Percentiles rank a stretch among this genome's conserved stretches.
Evolutionary conservation across 2,329 filamentous ascomycete genomes (phyloP).

Genomic region (Trichophyton verrucosum): DNA sequence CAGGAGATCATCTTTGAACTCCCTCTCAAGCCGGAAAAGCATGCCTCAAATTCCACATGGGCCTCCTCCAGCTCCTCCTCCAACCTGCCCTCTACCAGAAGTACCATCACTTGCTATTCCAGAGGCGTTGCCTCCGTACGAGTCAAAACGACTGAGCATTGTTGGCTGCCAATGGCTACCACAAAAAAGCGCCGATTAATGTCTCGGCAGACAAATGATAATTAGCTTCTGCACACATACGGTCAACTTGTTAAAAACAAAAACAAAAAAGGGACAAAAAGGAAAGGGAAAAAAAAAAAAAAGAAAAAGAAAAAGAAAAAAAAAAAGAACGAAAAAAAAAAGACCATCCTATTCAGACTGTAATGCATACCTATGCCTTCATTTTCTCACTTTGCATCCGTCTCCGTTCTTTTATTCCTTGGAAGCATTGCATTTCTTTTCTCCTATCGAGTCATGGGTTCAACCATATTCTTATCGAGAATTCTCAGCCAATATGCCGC

Average conservation of each 20-base stretch:
- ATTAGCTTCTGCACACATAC: not conserved
- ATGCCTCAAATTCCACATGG: conserved; percentile 16
- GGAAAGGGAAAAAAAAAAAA: not conserved
- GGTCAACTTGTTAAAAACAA: not conserved
- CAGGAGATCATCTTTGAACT: not conserved
- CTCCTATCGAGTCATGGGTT: not conserved
- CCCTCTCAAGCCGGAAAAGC: conserved; percentile 13
- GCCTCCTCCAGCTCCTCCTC: conserved; percentile 19
- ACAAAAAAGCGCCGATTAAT: not conserved
- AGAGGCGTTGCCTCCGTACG: conserved; percentile 28
- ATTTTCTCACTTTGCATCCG: no score
- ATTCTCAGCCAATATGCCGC: not conserved
- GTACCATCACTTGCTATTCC: conserved; percentile 12
- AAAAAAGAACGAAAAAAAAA: no score
- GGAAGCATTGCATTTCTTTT: not conserved
- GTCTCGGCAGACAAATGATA: not conserved
- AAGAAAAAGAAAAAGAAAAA: no score
- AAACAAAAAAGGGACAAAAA: not conserved
- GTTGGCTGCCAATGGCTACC: not conserved
- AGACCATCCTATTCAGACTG: no score
- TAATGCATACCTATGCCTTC: no score
- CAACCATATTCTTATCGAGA: not conserved
- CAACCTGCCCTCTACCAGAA: conserved; percentile 19
- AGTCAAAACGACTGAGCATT: not conserved
- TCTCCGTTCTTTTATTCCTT: no score